Percentiles rank a stretch among this genome's conserved stretches.
phyloP scores from a whole-genome alignment of 805 yeast genomes.

The Babjeviella inositovora region DNA sequence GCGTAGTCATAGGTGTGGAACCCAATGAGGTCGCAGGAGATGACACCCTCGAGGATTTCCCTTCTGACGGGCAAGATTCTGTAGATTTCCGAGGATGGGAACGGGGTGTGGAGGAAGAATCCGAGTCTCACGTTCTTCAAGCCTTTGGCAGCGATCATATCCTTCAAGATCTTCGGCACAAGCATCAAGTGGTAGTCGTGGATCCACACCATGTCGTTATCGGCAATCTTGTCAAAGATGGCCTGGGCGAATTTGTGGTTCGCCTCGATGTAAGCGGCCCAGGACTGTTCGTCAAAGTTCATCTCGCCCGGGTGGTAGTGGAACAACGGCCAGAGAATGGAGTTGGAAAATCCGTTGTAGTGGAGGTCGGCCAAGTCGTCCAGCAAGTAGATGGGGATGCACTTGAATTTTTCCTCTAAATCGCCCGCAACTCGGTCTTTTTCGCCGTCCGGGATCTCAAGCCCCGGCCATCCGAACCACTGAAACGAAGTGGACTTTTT shows the following conservation, averaged over 20 bases:
- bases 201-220: constrained; percentile 89
- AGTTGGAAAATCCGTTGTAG: constrained; percentile 90
- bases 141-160: constrained; percentile 27
- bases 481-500: constrained; percentile 73
- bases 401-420: constrained; percentile 61
- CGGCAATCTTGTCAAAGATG: constrained; percentile 53
- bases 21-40: constrained; percentile 89
- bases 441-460: constrained; percentile 71
- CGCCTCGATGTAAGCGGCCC: constrained; percentile 96
- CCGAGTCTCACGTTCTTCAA: constrained; percentile 60
- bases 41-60: constrained; percentile 81
- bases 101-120: constrained; percentile 92
- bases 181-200: constrained; percentile 97
- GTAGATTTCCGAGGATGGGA: constrained; percentile 94
- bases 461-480: constrained; percentile 98
- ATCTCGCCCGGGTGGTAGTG: constrained; percentile 99
- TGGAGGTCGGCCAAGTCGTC: constrained; percentile 92
- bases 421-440: constrained; percentile 55
- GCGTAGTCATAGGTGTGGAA: constrained; percentile 99
- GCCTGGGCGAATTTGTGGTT: constrained; percentile 67
- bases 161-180: constrained; percentile 74
- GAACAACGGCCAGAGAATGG: constrained; percentile 94
- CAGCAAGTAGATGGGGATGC: constrained; percentile 76
- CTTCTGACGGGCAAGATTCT: constrained; percentile 90
- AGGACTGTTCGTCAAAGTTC: constrained; percentile 92